Conservation (phyloP, 1,139 yeast genomes). For the Diutina siamensis region DNA sequence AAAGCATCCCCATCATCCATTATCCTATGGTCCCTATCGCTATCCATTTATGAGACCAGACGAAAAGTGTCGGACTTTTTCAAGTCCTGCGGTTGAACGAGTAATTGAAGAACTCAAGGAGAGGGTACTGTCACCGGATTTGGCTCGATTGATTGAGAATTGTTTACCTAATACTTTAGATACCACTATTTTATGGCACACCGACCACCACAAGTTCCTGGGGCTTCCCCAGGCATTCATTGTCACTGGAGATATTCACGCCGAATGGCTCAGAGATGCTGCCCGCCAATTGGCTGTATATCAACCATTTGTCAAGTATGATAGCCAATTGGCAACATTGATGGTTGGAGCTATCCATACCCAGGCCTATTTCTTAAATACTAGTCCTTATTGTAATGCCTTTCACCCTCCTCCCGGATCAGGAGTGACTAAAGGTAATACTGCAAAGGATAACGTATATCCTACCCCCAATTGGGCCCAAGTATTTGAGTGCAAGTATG, state of each 20-base stretch:
- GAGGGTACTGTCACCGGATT: conserved; percentile 47
- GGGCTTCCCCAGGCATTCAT: conserved; percentile 37
- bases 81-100: conserved; percentile 50
- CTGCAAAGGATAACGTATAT: conserved; percentile 52
- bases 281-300: conserved; percentile 76
- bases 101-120: conserved; percentile 41
- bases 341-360: conserved; percentile 73
- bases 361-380: conserved; percentile 51
- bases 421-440: conserved; percentile 36
- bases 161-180: conserved; percentile 82
- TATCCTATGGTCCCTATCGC: conserved; percentile 32
- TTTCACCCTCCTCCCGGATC: conserved; percentile 75
- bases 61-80: conserved; percentile 60
- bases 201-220: conserved; percentile 8
- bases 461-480: conserved; percentile 61
- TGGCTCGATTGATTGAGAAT: conserved; percentile 69
- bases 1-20: conserved; percentile 35
- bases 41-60: conserved; percentile 74
- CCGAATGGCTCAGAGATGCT: conserved; percentile 83
- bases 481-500: conserved; percentile 87
- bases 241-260: conserved; percentile 85
- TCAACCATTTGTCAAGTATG: conserved; percentile 46
- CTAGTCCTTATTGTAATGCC: conserved; percentile 79
- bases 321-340: conserved; percentile 36
- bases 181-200: conserved; percentile 74